Base-by-base conservation (phyloP, 2,329 filamentous ascomycete genomes). In the Hypomyces rosellus region DNA sequence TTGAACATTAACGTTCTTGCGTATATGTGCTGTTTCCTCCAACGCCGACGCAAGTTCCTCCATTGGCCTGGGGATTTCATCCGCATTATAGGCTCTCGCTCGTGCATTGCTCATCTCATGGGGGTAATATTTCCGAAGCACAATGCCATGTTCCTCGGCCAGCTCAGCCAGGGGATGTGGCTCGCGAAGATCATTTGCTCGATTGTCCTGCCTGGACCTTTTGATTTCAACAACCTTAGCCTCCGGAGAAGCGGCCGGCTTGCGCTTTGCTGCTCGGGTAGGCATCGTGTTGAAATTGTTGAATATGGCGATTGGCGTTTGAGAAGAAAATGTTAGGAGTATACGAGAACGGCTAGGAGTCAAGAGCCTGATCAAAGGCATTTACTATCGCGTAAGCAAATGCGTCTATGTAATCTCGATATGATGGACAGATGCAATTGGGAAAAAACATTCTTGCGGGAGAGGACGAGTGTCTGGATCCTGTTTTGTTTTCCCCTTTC, bases 91-190 rank as follows among this genome's bases (percentile, higher is more conserved):
- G 46, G 85, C 83, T 5, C 75, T 73, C 47, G 87, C 90, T 37
- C 90, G 83, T 45, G 78, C 80, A 60, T 89, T 93, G 69, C 78
- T 87, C 84, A 96, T 95, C 64, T 95, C 89, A 1, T 81, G 79
- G 0, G 89, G 89, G 59, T 96, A 96, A 69, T 84, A 96, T 44
- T 87, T 77, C 38, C 85, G 82, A 34, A 86, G 72, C 0, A 88
- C 81, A 45, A 88, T 82, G 15, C 82, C 84, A 56, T 84, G 58
- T 18, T 74, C 67, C 55, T 78, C 75, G 8, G 74, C 68, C 18
- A 73, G 67, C 14, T 65, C 60, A n/a, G 72, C 63, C 39, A 71
- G 70, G 11, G 71, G 73, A 53, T 80, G 77, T 0, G 75, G 75
- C 20, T 67, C 61, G 34, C 67, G 69, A 46, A 78, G 59, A 22